Evolutionary conservation across 352 stramenopile genomes (phyloP).

Genomic region (Phytophthora nicotianae): DNA sequence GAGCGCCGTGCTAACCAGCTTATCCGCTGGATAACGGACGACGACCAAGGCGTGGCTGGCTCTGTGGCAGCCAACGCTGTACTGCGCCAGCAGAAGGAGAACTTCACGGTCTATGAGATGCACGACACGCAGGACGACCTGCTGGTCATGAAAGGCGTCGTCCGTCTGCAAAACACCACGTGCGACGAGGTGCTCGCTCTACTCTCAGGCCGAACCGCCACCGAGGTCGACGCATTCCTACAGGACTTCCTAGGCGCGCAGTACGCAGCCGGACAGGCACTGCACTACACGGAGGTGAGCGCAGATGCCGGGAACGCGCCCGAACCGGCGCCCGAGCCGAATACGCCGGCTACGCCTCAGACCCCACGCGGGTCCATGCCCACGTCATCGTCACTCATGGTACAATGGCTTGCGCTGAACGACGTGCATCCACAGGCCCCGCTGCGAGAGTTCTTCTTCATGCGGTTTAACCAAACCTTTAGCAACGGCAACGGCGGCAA

Average conservation of each 20-base stretch:
- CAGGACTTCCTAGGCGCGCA: slow-evolving; percentile 61
- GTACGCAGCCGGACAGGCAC: slow-evolving; percentile 62
- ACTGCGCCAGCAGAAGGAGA: slow-evolving; percentile 77
- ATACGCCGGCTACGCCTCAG: slow-evolving; percentile 29
- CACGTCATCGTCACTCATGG: slow-evolving; percentile 37
- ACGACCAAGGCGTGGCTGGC: slow-evolving; percentile 51
- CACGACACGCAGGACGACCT: slow-evolving; percentile 52
- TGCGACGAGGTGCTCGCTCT: slow-evolving; percentile 74
- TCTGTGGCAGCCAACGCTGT: slow-evolving; percentile 39
- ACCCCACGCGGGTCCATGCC: slow-evolving; percentile 31
- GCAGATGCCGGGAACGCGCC: slow-evolving; percentile 27
- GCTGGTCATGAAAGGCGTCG: slow-evolving; percentile 74
- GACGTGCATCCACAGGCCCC: slow-evolving; percentile 57
- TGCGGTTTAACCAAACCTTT: slow-evolving; percentile 78
- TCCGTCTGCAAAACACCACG: slow-evolving; percentile 69
- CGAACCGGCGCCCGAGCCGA: slow-evolving; percentile 29
- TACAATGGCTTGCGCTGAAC: slow-evolving; percentile 81
- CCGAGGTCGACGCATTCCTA: slow-evolving; percentile 56
- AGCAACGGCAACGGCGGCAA: slow-evolving; percentile 38
- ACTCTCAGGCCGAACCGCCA: slow-evolving; percentile 48
- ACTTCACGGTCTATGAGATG: slow-evolving; percentile 81
- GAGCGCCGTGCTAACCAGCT: slow-evolving; percentile 64
- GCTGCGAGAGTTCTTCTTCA: slow-evolving; percentile 80
- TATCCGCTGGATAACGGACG: slow-evolving; percentile 66
- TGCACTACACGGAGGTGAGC: slow-evolving; percentile 57